phyloP scores from a whole-genome alignment of 108 stramenopile species.

The Fragilaria radians region DNA sequence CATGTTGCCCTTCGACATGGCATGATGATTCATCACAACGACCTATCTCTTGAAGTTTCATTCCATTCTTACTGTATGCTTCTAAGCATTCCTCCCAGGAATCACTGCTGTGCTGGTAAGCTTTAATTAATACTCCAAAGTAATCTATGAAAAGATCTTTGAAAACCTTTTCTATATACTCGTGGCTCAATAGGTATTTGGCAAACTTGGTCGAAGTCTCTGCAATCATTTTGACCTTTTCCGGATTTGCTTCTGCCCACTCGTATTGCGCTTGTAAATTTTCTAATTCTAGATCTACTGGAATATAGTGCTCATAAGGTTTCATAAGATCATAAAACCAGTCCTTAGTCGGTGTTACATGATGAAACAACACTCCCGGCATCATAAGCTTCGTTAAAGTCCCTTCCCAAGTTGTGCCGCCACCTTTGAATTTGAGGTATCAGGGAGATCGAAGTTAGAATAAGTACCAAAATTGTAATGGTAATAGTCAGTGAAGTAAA shows the following conservation, averaged over 20 bases:
- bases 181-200: neutral
- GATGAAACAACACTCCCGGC: constrained; percentile 25
- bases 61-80: neutral
- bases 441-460: neutral
- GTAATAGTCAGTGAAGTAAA: neutral
- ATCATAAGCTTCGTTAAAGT: constrained; percentile 34
- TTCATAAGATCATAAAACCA: constrained; percentile 26
- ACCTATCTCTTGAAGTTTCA: no score
- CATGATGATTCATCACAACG: no score
- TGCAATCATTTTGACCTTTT: constrained; percentile 18
- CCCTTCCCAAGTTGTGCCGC: constrained; percentile 46
- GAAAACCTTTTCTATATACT: neutral
- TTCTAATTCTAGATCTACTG: constrained; percentile 12
- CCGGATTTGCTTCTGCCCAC: constrained; percentile 21
- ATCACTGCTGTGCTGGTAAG: neutral
- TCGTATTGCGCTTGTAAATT: constrained; percentile 13
- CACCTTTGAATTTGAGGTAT: neutral
- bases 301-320: constrained; percentile 42
- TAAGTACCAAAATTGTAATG: neutral
- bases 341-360: constrained; percentile 26
- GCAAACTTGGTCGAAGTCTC: neutral
- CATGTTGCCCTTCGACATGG: no score
- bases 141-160: neutral
- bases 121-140: neutral
- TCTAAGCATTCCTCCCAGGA: neutral